Percentiles rank a stretch among this genome's conserved stretches.
Conservation (phyloP, 2,329 filamentous ascomycete genomes). For the Diaporthe sp. region DNA sequence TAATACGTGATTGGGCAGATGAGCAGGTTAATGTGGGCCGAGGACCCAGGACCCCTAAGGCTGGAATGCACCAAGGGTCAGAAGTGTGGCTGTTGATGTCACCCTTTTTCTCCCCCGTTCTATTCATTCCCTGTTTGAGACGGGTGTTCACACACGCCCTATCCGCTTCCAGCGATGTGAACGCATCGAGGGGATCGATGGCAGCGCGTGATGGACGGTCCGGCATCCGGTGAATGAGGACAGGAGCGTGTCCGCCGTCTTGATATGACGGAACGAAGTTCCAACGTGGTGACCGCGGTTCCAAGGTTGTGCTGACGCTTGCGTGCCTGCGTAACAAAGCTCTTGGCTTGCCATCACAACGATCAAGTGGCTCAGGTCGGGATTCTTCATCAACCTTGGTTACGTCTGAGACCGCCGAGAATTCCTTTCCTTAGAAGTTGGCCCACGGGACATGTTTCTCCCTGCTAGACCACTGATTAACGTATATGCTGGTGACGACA, state of each 20-base stretch:
- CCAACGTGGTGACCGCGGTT: not conserved
- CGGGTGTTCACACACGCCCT: not conserved
- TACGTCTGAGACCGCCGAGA: not conserved
- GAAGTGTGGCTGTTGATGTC: constrained; percentile 23
- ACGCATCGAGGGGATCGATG: not conserved
- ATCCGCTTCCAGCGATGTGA: not conserved
- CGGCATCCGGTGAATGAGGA: constrained; percentile 9
- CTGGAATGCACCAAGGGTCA: constrained; percentile 11
- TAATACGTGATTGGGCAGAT: constrained; percentile 17
- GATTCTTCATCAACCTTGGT: too few relatives aligned
- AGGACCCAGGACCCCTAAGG: not conserved
- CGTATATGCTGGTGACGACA: too few relatives aligned
- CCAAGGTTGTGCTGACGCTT: not conserved
- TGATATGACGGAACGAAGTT: not conserved
- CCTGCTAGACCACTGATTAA: too few relatives aligned
- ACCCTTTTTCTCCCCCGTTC: not conserved
- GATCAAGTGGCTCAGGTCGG: not conserved
- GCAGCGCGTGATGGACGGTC: not conserved
- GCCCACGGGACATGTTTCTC: not conserved
- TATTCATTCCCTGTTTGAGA: constrained; percentile 15
- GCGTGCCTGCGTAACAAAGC: not conserved
- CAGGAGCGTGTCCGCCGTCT: not conserved
- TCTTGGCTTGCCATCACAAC: not conserved
- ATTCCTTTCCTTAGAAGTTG: not conserved
- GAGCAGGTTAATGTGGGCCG: not conserved